Evolutionary conservation across 345 rosid species (phyloP).

Genomic region (Lepidium aucheri): DNA sequence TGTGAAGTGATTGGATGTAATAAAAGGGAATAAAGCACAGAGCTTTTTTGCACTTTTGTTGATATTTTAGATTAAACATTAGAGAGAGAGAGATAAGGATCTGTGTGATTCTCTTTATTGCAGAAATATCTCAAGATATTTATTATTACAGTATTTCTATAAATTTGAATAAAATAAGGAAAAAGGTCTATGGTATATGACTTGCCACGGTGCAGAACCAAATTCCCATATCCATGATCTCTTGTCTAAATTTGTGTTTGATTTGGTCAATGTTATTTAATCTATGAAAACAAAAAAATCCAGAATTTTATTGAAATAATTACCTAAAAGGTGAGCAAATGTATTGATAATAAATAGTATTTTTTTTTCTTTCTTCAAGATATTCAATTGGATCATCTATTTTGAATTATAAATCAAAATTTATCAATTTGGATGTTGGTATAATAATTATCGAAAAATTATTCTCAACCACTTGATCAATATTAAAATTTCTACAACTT

Average conservation of each 20-base stretch:
- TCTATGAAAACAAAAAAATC: no score
- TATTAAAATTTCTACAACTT: no score
- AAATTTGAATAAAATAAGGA: not conserved
- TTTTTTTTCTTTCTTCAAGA: no score
- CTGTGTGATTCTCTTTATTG: not conserved
- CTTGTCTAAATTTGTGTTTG: constrained; percentile 2
- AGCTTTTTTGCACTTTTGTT: constrained; percentile 24
- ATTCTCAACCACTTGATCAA: no score
- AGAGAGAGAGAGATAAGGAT: constrained; percentile 20
- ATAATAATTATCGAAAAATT: no score
- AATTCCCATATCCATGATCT: constrained; percentile 18
- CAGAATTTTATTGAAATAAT: no score
- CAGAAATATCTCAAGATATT: constrained; percentile 27
- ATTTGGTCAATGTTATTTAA: constrained; percentile 1
- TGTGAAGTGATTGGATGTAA: constrained; percentile 8
- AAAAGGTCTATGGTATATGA: constrained; percentile 10
- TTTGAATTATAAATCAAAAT: no score
- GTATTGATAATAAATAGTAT: no score
- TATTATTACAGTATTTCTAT: not conserved
- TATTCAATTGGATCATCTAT: no score
- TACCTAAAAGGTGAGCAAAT: no score
- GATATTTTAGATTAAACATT: not conserved
- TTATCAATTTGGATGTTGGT: no score
- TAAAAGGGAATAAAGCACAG: constrained; percentile 10
- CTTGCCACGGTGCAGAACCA: constrained; percentile 23